phyloP scores from a whole-genome alignment of 345 rosid species.

The Draba incana region DNA sequence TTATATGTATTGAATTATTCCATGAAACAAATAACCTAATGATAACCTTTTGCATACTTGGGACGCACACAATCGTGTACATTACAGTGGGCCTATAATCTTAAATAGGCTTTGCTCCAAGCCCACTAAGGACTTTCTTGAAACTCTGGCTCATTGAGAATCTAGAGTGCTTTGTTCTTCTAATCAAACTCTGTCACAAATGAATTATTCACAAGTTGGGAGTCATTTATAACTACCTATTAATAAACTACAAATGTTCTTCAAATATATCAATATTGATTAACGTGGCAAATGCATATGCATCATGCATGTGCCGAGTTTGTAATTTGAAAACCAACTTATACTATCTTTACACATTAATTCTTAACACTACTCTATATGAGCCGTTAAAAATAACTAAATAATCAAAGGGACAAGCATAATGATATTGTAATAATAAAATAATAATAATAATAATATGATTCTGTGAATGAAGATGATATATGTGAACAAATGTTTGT shows the following conservation, averaged over 20 bases:
- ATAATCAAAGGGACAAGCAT: conserved; percentile 14
- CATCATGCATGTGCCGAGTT: conserved; percentile 4
- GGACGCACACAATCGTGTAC: neutral
- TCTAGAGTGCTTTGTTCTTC: too few relatives aligned
- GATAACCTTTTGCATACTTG: too few relatives aligned
- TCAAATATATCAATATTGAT: too few relatives aligned
- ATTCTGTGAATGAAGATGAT: conserved; percentile 18
- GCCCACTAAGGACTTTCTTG: too few relatives aligned
- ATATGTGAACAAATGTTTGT: conserved; percentile 42
- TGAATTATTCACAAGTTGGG: neutral
- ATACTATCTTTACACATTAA: neutral
- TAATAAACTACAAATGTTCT: too few relatives aligned
- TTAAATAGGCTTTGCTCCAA: neutral
- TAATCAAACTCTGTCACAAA: neutral
- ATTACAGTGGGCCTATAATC: neutral
- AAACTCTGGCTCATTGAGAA: too few relatives aligned
- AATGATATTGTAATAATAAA: neutral
- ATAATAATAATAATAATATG: neutral
- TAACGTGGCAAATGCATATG: neutral
- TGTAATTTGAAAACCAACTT: neutral
- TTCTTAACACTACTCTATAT: neutral
- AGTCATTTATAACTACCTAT: neutral
- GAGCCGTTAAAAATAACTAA: neutral
- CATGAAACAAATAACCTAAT: neutral
- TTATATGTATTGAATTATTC: neutral